phyloP scores from a whole-genome alignment of 2,329 filamentous ascomycete species.

The Davidsoniella neocaledoniae region DNA sequence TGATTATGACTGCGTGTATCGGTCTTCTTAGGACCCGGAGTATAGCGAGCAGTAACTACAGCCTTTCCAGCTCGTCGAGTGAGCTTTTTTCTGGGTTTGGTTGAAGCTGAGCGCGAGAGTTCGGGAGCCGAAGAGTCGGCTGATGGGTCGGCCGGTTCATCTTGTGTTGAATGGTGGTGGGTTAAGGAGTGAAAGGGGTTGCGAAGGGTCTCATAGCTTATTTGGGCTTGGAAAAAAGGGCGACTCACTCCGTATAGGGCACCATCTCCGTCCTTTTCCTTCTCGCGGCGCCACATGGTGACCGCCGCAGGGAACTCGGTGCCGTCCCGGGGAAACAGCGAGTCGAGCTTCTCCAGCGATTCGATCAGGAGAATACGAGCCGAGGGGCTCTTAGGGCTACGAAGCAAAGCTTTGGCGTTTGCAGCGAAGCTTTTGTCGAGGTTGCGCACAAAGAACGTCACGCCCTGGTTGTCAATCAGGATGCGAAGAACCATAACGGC shows the following conservation, averaged over 20 bases:
- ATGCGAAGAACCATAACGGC: conserved; percentile 91
- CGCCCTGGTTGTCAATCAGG: conserved; percentile 74
- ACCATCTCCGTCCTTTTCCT: conserved; percentile 43
- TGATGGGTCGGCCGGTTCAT: background rate
- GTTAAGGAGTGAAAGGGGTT: background rate
- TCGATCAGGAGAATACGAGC: conserved; percentile 79
- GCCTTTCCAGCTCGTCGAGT: background rate
- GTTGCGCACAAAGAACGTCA: conserved; percentile 70
- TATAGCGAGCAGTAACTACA: no score
- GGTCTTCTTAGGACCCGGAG: no score
- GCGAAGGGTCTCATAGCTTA: background rate
- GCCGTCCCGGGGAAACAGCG: conserved; percentile 4
- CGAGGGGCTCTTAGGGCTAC: conserved; percentile 51
- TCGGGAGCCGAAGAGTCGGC: background rate
- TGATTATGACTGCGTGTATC: no score
- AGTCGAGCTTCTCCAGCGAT: conserved; percentile 64
- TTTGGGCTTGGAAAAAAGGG: background rate
- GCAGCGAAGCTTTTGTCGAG: conserved; percentile 72
- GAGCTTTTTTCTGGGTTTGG: background rate
- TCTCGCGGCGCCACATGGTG: conserved; percentile 82
- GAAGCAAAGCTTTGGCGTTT: conserved; percentile 57
- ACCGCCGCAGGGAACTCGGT: conserved; percentile 21
- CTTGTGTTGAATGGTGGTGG: background rate
- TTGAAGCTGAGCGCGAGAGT: background rate
- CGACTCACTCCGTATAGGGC: conserved; percentile 28